Base-by-base conservation (phyloP, 1,139 yeast genomes). In the Candida freyschussii region DNA sequence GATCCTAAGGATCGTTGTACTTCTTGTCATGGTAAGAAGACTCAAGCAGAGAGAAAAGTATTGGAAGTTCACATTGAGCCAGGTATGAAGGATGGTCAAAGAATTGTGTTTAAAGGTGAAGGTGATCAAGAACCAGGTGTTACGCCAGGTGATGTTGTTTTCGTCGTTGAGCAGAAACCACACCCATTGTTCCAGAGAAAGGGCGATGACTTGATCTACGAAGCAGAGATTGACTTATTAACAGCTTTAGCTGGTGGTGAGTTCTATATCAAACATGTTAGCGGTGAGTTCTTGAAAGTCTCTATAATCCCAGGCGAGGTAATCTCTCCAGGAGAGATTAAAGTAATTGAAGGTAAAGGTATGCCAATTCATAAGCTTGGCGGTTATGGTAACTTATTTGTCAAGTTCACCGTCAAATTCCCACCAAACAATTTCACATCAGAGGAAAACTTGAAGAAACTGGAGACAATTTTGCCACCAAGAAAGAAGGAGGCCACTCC, bases 211-310 rank as follows among this genome's bases (percentile, higher is more conserved):
- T 76, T 91, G 55, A 72, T 72, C 61, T 80, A 81, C 61, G 87
- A 83, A 56, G 84, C 85, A 46, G 91, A 87, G 66, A 69, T 93
- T 53, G 97, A 91, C 59, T 72, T 91, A 53, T 70, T 89, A 56
- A 87, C 97, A 21, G 96, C 98, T 23, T 73, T 91, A 51, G 94
- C 96, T 29, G 99, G 99, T 59, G 99, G 99, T 50, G 80, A 80
- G 42, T 70, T 91, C 56, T 79, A 84, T 20, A 69, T 93, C 59
- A 74, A 86, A 66, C 96, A 91, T 55, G 75, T 82, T 36, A 80
- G 86, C 42, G 93, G 93, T 46, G 96, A 87, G 52, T 86, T 76
- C 71, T 67, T 91, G 55, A 85, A 87, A 72, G 75, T 87, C 37
- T 69, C 73, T 30, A 77, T 89, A 46, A 67, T 79, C 39, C 93